Evolutionary conservation across 2,329 filamentous ascomycete species (phyloP).

Genomic region (Aspergillus sojae): DNA sequence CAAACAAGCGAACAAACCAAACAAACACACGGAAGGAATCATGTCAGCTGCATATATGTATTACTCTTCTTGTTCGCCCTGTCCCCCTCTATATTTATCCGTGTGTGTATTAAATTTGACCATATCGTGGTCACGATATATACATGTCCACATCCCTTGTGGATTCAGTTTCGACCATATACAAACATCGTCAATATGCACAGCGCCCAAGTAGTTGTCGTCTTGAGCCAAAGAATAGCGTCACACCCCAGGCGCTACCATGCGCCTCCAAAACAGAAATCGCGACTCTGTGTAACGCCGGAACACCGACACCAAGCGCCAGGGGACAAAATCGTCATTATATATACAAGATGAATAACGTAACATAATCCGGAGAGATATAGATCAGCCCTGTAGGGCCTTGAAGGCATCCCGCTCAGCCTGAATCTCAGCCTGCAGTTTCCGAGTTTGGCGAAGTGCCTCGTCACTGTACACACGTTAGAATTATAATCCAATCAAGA

Average conservation of each 20-base stretch:
- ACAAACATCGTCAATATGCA: conserved; percentile 15
- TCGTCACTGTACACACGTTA: conserved; percentile 59
- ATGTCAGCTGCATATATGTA: background rate
- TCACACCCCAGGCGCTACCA: conserved; percentile 1
- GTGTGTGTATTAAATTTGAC: conserved; percentile 7
- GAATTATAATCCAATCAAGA: conserved; percentile 11
- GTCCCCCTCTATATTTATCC: background rate
- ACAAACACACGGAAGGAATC: background rate
- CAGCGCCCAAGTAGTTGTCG: conserved; percentile 1
- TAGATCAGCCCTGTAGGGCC: conserved; percentile 42
- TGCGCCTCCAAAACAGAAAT: background rate
- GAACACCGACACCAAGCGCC: conserved; percentile 5
- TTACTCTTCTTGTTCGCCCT: background rate
- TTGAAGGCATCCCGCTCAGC: conserved; percentile 64
- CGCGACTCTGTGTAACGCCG: conserved; percentile 8
- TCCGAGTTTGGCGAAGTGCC: conserved; percentile 70
- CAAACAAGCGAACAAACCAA: background rate
- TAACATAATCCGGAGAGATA: background rate
- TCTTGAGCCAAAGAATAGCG: conserved; percentile 8
- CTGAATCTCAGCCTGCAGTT: conserved; percentile 68
- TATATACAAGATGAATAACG: conserved; percentile 3
- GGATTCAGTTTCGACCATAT: conserved; percentile 11
- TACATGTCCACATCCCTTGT: conserved; percentile 13
- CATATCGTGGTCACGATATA: conserved; percentile 13
- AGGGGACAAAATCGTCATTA: conserved; percentile 6